phyloP scores from a whole-genome alignment of 192 early-diverging fungal genomes.

The Piromyces sp. region DNA sequence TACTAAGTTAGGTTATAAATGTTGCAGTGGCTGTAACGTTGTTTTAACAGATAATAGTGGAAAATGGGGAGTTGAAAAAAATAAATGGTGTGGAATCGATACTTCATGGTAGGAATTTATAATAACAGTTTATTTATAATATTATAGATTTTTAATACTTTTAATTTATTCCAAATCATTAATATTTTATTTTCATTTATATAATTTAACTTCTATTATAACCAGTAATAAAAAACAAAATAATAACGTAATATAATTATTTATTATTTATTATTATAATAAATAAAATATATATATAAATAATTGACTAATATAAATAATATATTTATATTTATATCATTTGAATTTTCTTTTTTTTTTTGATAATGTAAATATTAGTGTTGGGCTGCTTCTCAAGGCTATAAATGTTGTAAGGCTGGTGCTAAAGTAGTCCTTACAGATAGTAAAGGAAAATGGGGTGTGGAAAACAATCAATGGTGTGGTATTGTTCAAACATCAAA shows the following conservation, averaged over 20 bases:
- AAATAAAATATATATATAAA: too few relatives aligned
- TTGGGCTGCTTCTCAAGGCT: not conserved
- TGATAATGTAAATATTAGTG: not conserved
- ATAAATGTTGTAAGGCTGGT: not conserved
- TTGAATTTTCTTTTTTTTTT: too few relatives aligned
- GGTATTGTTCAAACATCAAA: not conserved
- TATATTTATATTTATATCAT: too few relatives aligned
- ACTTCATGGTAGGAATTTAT: not conserved
- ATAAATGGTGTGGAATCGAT: not conserved
- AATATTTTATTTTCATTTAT: too few relatives aligned
- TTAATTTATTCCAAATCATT: too few relatives aligned
- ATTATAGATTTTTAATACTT: too few relatives aligned
- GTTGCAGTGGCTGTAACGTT: not conserved
- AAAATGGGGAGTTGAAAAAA: not conserved
- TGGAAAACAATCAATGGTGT: not conserved
- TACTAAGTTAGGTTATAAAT: not conserved
- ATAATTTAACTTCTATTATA: too few relatives aligned
- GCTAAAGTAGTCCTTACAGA: not conserved
- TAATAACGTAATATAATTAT: too few relatives aligned
- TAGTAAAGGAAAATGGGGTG: not conserved
- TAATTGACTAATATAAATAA: too few relatives aligned
- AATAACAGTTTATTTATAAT: too few relatives aligned
- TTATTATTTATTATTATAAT: too few relatives aligned
- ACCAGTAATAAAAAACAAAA: too few relatives aligned
- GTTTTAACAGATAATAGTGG: not conserved